Evolutionary conservation across 148 eudicot species (phyloP).

Genomic region (Chenopodium quinoa): DNA sequence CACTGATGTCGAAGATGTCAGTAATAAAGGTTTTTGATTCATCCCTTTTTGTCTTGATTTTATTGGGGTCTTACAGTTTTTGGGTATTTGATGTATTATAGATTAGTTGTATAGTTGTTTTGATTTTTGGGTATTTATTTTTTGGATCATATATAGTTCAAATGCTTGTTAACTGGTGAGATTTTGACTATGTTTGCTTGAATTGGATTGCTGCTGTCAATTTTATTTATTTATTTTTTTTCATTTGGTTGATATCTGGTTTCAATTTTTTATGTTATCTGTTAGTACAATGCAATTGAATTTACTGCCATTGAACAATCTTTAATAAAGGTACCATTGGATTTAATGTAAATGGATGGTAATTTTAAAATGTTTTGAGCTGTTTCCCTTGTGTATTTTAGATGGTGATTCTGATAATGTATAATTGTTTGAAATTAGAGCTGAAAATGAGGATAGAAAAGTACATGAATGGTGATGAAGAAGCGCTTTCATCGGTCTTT

Average conservation of each 20-base stretch:
- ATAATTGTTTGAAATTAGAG: conserved; percentile 41
- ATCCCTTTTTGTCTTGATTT: neutral
- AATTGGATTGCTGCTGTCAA: no score
- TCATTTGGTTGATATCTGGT: no score
- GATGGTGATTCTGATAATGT: neutral
- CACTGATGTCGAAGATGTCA: conserved; percentile 45
- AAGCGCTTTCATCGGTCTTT: conserved; percentile 48
- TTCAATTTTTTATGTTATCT: no score
- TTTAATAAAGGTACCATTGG: neutral
- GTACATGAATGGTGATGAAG: conserved; percentile 58
- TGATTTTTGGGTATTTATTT: neutral
- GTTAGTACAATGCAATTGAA: neutral
- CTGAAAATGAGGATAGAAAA: conserved; percentile 56
- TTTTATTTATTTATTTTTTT: no score
- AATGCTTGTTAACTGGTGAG: neutral
- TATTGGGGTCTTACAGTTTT: neutral
- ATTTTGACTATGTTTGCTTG: no score
- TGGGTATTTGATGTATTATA: neutral
- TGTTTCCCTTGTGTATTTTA: neutral
- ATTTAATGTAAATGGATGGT: neutral
- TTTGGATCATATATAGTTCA: neutral
- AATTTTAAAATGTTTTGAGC: neutral
- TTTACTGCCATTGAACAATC: neutral
- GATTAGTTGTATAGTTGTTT: neutral
- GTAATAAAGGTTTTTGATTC: conserved; percentile 41